A percentile compares a stretch with the other conserved stretches of the same genome.
Evolutionary conservation across 495 filamentous ascomycete genomes (phyloP).

Genomic region (Peziza echinospora): DNA sequence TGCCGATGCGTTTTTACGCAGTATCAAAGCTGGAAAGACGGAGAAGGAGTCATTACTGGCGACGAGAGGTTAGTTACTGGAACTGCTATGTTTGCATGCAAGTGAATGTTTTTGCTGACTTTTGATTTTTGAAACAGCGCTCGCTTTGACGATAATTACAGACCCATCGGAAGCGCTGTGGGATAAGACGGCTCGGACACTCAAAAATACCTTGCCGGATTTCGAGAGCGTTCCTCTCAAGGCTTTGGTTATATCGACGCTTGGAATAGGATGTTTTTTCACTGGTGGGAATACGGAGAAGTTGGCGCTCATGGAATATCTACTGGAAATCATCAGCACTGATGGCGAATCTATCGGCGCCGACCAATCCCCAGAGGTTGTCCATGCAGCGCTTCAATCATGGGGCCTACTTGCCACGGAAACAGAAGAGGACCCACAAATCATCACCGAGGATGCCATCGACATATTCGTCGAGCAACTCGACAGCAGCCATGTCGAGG

Average conservation of each 20-base stretch:
- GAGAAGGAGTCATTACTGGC: slow-evolving; percentile 53
- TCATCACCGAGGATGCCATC: slow-evolving; percentile 49
- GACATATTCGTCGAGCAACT: slow-evolving; percentile 83
- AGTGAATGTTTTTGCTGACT: too few species aligned
- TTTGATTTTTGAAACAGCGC: too few species aligned
- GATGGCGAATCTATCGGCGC: slow-evolving; percentile 61
- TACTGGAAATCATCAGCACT: slow-evolving; percentile 68
- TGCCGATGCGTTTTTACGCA: slow-evolving; percentile 48
- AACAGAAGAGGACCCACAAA: slow-evolving; percentile 51
- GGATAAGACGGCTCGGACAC: slow-evolving; percentile 35
- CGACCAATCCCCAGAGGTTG: slow-evolving; percentile 49
- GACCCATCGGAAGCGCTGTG: slow-evolving; percentile 47
- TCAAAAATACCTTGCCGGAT: slow-evolving; percentile 54
- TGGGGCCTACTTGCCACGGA: slow-evolving; percentile 78
- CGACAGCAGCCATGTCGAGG: slow-evolving; percentile 46
- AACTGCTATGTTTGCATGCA: too few species aligned
- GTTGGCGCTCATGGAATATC: slow-evolving; percentile 56
- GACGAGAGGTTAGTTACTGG: slow-evolving; percentile 30
- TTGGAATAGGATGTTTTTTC: slow-evolving; percentile 51
- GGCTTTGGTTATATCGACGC: slow-evolving; percentile 49
- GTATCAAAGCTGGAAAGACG: slow-evolving; percentile 46
- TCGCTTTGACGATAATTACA: slow-evolving; percentile 57
- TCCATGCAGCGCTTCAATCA: slow-evolving; percentile 61
- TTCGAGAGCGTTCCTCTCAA: slow-evolving; percentile 43
- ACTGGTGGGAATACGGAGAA: slow-evolving; percentile 55